A percentile compares a stretch with the other conserved stretches of the same genome.
These are phyloP conservation scores for Trametes cinnabarina DNA, from an alignment of 768 basidiomycete species.

Conservation along the genomic window DNA sequence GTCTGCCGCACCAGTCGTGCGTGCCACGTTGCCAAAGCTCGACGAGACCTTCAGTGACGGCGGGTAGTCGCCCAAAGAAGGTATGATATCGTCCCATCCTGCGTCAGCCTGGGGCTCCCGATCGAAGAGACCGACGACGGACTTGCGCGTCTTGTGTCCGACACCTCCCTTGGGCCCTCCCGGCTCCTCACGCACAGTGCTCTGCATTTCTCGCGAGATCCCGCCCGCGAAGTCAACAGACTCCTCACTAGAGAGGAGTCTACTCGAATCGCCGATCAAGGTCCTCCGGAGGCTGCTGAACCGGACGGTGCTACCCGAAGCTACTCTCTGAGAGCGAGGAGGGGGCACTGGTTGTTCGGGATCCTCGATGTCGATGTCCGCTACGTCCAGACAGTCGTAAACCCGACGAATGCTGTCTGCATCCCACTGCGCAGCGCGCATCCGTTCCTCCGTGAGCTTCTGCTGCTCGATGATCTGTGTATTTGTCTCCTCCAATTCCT, in stretches of 20 bases:
- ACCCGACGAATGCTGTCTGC: slow-evolving; percentile 66
- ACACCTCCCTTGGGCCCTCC: neutral
- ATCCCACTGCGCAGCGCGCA: slow-evolving; percentile 70
- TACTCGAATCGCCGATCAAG: slow-evolving; percentile 36
- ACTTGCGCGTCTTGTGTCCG: slow-evolving; percentile 41
- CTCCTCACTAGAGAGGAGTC: slow-evolving; percentile 19
- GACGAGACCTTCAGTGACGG: slow-evolving; percentile 16
- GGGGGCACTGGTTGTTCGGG: slow-evolving; percentile 34
- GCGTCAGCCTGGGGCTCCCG: neutral
- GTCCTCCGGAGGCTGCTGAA: slow-evolving; percentile 48
- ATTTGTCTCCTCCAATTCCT: slow-evolving; percentile 76
- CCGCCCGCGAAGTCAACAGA: slow-evolving; percentile 25
- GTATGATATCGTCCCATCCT: neutral
- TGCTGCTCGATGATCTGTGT: slow-evolving; percentile 64
- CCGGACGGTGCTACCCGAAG: slow-evolving; percentile 40
- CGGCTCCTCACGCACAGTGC: slow-evolving; percentile 25
- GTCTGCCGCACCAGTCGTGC: slow-evolving; percentile 4
- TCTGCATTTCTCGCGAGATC: slow-evolving; percentile 27
- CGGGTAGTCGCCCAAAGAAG: slow-evolving; percentile 14
- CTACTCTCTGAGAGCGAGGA: neutral
- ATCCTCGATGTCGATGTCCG: slow-evolving; percentile 48
- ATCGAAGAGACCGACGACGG: slow-evolving; percentile 65
- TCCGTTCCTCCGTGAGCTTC: slow-evolving; percentile 53
- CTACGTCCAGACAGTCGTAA: slow-evolving; percentile 66
- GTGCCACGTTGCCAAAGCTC: slow-evolving; percentile 9